A percentile compares a stretch with the other conserved stretches of the same genome.
Conservation (phyloP, 805 yeast species). For the Wickerhamiella azymoides region DNA sequence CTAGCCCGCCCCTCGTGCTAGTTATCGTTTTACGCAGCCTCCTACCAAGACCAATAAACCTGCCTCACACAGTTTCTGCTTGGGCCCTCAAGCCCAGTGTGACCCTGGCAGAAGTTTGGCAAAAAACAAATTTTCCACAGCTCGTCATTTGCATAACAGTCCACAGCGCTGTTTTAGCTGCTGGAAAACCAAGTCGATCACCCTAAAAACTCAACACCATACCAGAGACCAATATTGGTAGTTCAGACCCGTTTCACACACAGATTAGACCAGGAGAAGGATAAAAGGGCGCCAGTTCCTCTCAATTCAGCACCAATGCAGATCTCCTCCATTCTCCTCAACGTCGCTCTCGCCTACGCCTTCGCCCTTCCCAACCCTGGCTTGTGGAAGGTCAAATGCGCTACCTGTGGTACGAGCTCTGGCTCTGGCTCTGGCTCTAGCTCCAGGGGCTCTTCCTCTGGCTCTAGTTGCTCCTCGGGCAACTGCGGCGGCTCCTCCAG, state of each 20-base stretch:
- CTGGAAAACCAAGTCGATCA: neutral
- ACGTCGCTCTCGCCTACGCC: constrained; percentile 1
- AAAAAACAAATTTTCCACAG: no score
- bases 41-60: neutral
- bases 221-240: neutral
- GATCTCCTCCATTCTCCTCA: neutral
- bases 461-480: neutral
- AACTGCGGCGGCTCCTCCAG: neutral
- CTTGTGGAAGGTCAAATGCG: neutral
- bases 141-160: no score
- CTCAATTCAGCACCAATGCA: constrained; percentile 2
- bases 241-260: neutral
- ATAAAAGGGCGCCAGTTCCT: neutral
- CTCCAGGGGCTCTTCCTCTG: neutral
- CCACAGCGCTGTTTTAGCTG: no score
- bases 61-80: neutral
- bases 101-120: no score
- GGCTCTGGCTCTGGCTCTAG: neutral
- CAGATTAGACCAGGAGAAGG: neutral
- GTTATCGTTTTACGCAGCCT: neutral
- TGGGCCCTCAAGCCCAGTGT: no score
- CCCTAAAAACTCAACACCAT: neutral
- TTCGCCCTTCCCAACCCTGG: neutral
- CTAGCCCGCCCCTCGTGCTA: no score
- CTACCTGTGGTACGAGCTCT: neutral